These are phyloP conservation scores for Sporisorium exsertum DNA, from an alignment of 1,284 basidiomycete species.

Conservation along the genomic window DNA sequence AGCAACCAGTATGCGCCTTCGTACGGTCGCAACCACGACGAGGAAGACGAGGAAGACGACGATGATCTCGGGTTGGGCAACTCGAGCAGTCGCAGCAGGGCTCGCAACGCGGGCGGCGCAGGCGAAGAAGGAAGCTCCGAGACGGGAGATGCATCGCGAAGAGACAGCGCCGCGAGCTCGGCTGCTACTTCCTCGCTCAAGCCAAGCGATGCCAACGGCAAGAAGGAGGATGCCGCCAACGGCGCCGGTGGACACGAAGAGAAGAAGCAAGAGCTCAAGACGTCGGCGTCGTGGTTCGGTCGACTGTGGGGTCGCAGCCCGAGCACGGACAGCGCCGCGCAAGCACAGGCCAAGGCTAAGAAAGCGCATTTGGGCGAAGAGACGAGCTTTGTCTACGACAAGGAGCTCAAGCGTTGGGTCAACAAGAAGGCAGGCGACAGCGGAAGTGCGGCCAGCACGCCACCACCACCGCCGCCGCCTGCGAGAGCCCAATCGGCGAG, in stretches of 20 bases:
- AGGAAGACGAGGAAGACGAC: slow-evolving; percentile 73
- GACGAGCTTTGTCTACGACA: slow-evolving; percentile 91
- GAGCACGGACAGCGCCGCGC: slow-evolving; percentile 68
- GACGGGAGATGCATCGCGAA: slow-evolving; percentile 20
- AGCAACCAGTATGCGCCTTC: slow-evolving; percentile 37
- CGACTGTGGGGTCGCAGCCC: slow-evolving; percentile 71
- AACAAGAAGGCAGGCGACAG: slow-evolving; percentile 80
- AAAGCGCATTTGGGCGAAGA: slow-evolving; percentile 91
- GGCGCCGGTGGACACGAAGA: slow-evolving; percentile 24
- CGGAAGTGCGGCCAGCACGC: slow-evolving; percentile 39
- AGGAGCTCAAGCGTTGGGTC: slow-evolving; percentile 93
- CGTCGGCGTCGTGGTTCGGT: slow-evolving; percentile 77
- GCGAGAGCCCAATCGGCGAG: slow-evolving; percentile 56
- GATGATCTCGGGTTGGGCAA: slow-evolving; percentile 93
- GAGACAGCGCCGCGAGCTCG: slow-evolving; percentile 29
- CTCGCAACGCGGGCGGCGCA: slow-evolving; percentile 11
- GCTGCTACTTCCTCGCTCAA: slow-evolving; percentile 12
- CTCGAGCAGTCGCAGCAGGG: slow-evolving; percentile 61
- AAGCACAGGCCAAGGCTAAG: slow-evolving; percentile 60
- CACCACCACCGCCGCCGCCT: slow-evolving; percentile 64
- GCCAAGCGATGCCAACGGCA: slow-evolving; percentile 20
- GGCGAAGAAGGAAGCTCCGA: slow-evolving; percentile 11
- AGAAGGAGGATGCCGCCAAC: slow-evolving; percentile 17
- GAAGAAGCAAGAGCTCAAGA: slow-evolving; percentile 57
- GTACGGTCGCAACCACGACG: slow-evolving; percentile 15